A percentile compares a stretch with the other conserved stretches of the same genome.
Conservation (phyloP, 805 yeast genomes). For the Ogataea parapolymorpha region DNA sequence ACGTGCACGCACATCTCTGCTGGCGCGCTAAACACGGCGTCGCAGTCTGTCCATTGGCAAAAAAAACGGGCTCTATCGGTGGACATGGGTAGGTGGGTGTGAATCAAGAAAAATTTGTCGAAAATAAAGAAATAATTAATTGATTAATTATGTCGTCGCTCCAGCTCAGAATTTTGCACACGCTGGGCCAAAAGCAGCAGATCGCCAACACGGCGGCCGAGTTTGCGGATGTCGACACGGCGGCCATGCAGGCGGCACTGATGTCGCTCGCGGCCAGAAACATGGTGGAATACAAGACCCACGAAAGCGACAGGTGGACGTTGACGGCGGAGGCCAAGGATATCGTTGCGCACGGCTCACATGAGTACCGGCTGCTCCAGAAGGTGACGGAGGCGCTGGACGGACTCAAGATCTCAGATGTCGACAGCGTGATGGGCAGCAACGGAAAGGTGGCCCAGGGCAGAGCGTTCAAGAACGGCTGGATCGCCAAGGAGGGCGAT, state of each 20-base stretch:
- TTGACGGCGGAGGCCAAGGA: conserved; percentile 81
- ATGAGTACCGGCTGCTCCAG: conserved; percentile 75
- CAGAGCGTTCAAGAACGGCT: conserved; percentile 94
- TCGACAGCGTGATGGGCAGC: conserved; percentile 66
- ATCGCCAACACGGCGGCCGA: conserved; percentile 66
- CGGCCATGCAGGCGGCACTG: conserved; percentile 73
- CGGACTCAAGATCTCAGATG: conserved; percentile 79
- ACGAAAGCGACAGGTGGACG: conserved; percentile 72
- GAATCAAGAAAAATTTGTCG: conserved; percentile 7
- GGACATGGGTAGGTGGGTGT: conserved; percentile 2
- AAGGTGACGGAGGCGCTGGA: conserved; percentile 73
- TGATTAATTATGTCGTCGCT: conserved; percentile 56
- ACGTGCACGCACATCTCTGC: conserved; percentile 15
- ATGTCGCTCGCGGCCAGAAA: conserved; percentile 80
- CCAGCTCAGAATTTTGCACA: conserved; percentile 60
- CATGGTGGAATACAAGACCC: conserved; percentile 70
- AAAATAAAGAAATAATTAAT: not conserved
- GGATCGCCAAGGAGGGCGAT: conserved; percentile 90
- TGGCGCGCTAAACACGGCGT: not conserved
- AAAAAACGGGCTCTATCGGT: conserved; percentile 7
- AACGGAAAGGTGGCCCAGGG: conserved; percentile 94
- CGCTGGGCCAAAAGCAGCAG: conserved; percentile 57
- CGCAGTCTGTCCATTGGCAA: conserved; percentile 8
- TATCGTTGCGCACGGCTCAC: conserved; percentile 78
- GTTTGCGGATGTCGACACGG: conserved; percentile 65